Percentiles rank a stretch among this genome's conserved stretches.
phyloP scores from a whole-genome alignment of 352 stramenopile genomes.

The Phytopythium delawarense region DNA sequence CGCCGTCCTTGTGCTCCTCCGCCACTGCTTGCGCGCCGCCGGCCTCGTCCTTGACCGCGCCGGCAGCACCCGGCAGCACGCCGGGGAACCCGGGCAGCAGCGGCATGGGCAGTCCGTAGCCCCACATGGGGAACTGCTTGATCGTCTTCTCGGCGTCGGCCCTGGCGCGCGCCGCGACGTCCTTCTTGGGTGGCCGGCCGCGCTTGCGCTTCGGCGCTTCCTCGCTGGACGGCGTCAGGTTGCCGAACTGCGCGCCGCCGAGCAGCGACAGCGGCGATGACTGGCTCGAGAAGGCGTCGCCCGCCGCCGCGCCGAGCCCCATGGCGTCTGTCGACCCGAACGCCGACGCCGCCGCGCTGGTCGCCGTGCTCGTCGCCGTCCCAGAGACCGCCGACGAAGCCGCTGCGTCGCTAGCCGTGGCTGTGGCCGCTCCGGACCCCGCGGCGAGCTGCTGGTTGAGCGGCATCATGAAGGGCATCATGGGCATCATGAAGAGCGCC shows the following conservation, averaged over 20 bases:
- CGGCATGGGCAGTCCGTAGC: conserved; percentile 52
- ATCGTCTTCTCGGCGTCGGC: conserved; percentile 47
- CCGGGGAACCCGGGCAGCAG: conserved; percentile 40
- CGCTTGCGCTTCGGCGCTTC: conserved; percentile 66
- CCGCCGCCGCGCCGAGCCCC: conserved; percentile 5
- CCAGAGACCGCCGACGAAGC: not conserved
- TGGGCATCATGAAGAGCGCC: conserved; percentile 73
- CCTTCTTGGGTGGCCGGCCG: conserved; percentile 63
- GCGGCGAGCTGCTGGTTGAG: conserved; percentile 33
- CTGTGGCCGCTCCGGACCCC: not conserved
- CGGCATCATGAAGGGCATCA: conserved; percentile 73
- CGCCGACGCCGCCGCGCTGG: not conserved
- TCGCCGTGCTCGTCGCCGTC: not conserved
- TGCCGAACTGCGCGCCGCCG: conserved; percentile 17
- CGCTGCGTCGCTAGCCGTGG: not conserved
- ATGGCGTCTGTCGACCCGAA: conserved; percentile 2
- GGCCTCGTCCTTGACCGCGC: conserved; percentile 27
- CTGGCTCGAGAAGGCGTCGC: conserved; percentile 18
- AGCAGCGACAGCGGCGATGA: conserved; percentile 29
- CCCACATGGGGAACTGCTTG: conserved; percentile 65
- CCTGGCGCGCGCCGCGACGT: conserved; percentile 44
- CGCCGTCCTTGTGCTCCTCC: conserved; percentile 15
- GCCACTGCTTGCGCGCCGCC: conserved; percentile 15
- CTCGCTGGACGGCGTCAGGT: conserved; percentile 27
- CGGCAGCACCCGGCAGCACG: conserved; percentile 28